Conservation (phyloP, 306 rosid genomes). For the Pterocarpus santalinus region DNA sequence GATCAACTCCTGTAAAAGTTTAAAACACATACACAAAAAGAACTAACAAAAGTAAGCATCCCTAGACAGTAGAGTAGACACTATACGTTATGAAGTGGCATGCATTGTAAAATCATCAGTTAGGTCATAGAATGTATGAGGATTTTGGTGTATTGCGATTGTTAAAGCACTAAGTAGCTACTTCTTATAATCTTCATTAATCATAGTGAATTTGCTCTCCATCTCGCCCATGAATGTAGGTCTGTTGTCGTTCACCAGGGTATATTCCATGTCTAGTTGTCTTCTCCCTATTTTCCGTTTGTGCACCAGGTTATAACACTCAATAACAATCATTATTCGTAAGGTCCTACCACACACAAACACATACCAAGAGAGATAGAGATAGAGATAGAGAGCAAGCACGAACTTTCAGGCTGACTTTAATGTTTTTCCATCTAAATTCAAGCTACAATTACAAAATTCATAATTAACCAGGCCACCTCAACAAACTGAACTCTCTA, state of each 20-base stretch:
- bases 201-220: neutral
- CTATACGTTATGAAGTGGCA: neutral
- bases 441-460: neutral
- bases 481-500: neutral
- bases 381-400: neutral
- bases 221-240: neutral
- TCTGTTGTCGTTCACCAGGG: neutral
- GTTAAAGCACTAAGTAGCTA: slow-evolving; percentile 5
- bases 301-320: slow-evolving; percentile 6
- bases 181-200: neutral
- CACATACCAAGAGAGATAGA: too few species aligned
- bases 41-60: neutral
- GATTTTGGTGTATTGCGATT: neutral
- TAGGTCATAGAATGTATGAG: neutral
- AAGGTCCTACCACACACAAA: slow-evolving; percentile 13
- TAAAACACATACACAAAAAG: too few species aligned
- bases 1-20: neutral
- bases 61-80: neutral
- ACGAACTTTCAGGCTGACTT: neutral
- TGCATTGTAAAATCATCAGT: slow-evolving; percentile 2
- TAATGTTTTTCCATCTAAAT: neutral
- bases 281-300: slow-evolving; percentile 26
- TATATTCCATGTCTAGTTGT: neutral
- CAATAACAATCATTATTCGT: slow-evolving; percentile 30
- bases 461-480: neutral